phyloP scores from a whole-genome alignment of 225 moss, liverwort and hornwort genomes.

The Takakia lepidozioides region DNA sequence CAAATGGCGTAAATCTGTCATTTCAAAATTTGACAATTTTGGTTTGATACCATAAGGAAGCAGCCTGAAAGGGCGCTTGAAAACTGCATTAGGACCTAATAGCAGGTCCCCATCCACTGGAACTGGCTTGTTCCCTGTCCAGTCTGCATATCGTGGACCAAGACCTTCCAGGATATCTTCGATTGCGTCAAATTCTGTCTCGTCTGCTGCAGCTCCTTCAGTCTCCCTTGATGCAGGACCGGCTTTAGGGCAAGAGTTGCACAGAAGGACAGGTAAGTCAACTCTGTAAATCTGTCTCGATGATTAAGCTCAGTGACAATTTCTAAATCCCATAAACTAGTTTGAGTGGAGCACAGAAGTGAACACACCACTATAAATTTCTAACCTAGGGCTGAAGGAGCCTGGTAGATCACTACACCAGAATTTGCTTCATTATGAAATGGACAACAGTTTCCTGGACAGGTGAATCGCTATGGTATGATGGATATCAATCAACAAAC shows the following conservation, averaged over 20 bases:
- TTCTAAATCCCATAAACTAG: no score
- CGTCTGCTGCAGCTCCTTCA: slow-evolving; percentile 15
- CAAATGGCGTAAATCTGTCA: slow-evolving; percentile 83
- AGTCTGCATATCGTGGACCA: slow-evolving; percentile 84
- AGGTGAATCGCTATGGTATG: no score
- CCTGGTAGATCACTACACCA: no score
- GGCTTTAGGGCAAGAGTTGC: neutral
- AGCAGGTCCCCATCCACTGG: slow-evolving; percentile 92
- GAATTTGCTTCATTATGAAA: no score
- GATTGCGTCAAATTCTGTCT: slow-evolving; percentile 44
- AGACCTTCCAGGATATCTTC: slow-evolving; percentile 78
- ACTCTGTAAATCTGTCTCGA: no score
- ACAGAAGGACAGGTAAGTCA: no score
- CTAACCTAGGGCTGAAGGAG: no score
- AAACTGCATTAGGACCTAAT: slow-evolving; percentile 24
- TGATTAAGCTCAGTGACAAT: no score
- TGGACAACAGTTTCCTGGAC: no score
- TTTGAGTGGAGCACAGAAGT: no score
- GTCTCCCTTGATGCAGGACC: slow-evolving; percentile 14
- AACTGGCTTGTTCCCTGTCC: slow-evolving; percentile 80
- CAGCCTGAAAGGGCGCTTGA: slow-evolving; percentile 76
- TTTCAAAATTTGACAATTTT: slow-evolving; percentile 62
- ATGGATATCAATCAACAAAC: no score
- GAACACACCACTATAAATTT: no score
- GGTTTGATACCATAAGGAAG: slow-evolving; percentile 84